phyloP scores from a whole-genome alignment of 2,329 filamentous ascomycete genomes.

The Ophiosphaerella korrae region DNA sequence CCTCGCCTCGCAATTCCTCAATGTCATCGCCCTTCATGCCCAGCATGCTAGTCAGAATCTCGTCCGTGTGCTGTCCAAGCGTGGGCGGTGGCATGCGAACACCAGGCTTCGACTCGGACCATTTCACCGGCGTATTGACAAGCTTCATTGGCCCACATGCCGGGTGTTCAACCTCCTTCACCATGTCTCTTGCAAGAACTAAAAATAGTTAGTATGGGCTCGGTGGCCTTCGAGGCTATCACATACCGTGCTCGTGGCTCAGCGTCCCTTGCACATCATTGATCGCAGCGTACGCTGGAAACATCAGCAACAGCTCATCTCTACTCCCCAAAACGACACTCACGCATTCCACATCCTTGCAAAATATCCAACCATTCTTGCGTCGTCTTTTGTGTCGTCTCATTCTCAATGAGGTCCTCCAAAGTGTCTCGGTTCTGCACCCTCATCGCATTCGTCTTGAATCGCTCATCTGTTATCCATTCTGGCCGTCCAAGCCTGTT shows the following conservation, averaged over 20 bases:
- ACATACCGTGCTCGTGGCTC: conserved; percentile 78
- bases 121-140: conserved; percentile 94
- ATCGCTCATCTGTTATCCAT: conserved; percentile 62
- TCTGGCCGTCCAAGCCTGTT: conserved; percentile 62
- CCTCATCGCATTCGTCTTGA: conserved; percentile 63
- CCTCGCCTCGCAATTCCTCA: conserved; percentile 36
- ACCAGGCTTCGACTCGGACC: conserved; percentile 78
- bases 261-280: conserved; percentile 89
- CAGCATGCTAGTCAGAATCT: conserved; percentile 39
- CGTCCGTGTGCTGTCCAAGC: conserved; percentile 60
- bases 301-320: conserved; percentile 5
- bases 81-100: conserved; percentile 81
- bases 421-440: conserved; percentile 75
- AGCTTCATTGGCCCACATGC: conserved; percentile 84
- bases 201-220: conserved; percentile 8
- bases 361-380: conserved; percentile 85
- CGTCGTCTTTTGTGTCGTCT: conserved; percentile 79
- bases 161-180: conserved; percentile 82
- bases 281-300: conserved; percentile 77
- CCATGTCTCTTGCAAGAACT: conserved; percentile 81
- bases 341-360: conserved; percentile 84
- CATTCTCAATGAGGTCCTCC: conserved; percentile 76
- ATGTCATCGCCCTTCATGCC: conserved; percentile 41
- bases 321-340: conserved; percentile 7
- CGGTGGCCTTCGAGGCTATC: not conserved